Evolutionary conservation across 768 basidiomycete genomes (phyloP).

Genomic region (Filobasidium wieringae): DNA sequence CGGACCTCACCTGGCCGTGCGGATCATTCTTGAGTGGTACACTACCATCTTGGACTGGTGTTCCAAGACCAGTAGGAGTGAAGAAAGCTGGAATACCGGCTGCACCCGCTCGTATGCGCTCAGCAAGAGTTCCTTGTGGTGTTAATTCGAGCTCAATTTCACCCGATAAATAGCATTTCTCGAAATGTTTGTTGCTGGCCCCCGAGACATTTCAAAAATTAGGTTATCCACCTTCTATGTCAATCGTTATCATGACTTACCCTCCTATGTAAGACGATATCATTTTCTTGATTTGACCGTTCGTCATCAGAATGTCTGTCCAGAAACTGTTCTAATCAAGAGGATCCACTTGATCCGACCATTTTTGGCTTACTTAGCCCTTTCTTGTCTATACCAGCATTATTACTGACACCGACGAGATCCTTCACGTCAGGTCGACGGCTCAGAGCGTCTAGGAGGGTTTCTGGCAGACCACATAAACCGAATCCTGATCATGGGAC

Average conservation of each 20-base stretch:
- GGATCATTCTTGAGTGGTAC: conserved; percentile 15
- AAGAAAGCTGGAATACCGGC: conserved; percentile 86
- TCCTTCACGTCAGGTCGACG: conserved; percentile 54
- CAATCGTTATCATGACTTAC: too few species aligned
- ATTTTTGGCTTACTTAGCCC: conserved; percentile 21
- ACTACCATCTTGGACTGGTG: conserved; percentile 11
- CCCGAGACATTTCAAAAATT: too few species aligned
- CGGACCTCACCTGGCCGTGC: conserved; percentile 11
- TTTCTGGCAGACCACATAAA: conserved; percentile 82
- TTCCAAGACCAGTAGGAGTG: conserved; percentile 61
- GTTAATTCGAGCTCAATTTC: conserved; percentile 74
- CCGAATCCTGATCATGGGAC: conserved; percentile 68
- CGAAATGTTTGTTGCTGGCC: conserved; percentile 71
- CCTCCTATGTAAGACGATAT: conserved; percentile 84
- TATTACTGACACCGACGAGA: conserved; percentile 78
- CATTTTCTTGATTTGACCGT: conserved; percentile 66
- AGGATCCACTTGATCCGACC: conserved; percentile 44
- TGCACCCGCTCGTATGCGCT: conserved; percentile 75
- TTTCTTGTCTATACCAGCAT: conserved; percentile 47
- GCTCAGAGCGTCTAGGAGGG: conserved; percentile 63
- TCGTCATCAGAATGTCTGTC: conserved; percentile 30
- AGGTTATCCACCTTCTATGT: too few species aligned
- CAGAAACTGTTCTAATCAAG: conserved; percentile 56
- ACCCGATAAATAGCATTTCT: conserved; percentile 65
- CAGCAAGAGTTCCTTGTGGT: conserved; percentile 76